Percentiles rank a stretch among this genome's conserved stretches.
Conservation (phyloP, 768 basidiomycete species). For the Xerocomellus amylosporus region DNA sequence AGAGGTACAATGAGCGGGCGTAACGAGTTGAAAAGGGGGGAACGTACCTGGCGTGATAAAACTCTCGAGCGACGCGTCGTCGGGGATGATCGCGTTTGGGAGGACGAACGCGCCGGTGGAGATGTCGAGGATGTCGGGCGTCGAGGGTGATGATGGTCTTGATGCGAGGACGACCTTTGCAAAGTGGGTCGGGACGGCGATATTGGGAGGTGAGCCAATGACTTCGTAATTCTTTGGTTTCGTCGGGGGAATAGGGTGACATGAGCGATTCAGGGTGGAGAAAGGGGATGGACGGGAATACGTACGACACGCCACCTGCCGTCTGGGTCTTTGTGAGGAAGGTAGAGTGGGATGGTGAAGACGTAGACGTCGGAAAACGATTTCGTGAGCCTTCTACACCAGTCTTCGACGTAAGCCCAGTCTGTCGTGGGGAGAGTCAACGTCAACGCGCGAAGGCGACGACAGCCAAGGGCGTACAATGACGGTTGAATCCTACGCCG, state of each 20-base stretch:
- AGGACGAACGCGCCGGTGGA: slow-evolving; percentile 93
- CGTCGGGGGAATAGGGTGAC: background rate
- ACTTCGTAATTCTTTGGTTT: slow-evolving; percentile 79
- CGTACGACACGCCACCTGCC: slow-evolving; percentile 95
- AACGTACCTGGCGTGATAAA: slow-evolving; percentile 77
- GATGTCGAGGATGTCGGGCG: slow-evolving; percentile 68
- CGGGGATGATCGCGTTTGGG: slow-evolving; percentile 90
- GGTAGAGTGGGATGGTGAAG: slow-evolving; percentile 96
- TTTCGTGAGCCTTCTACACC: slow-evolving; percentile 87
- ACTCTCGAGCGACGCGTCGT: slow-evolving; percentile 72
- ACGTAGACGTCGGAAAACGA: slow-evolving; percentile 93
- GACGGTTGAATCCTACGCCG: slow-evolving; percentile 94
- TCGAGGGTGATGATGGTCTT: slow-evolving; percentile 68
- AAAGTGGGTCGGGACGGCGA: slow-evolving; percentile 96
- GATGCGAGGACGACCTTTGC: slow-evolving; percentile 90
- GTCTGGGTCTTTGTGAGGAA: slow-evolving; percentile 79
- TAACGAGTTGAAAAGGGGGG: too few species aligned
- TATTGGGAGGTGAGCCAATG: slow-evolving; percentile 86
- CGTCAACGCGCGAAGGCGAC: background rate
- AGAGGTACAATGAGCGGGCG: background rate
- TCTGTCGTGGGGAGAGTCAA: slow-evolving; percentile 43
- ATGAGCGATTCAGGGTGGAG: background rate
- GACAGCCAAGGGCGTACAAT: slow-evolving; percentile 53
- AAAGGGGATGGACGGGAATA: slow-evolving; percentile 11
- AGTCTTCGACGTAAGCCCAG: slow-evolving; percentile 96